These are phyloP conservation scores for Butyriboletus loyo DNA, from an alignment of 768 basidiomycete species.

Conservation along the genomic window DNA sequence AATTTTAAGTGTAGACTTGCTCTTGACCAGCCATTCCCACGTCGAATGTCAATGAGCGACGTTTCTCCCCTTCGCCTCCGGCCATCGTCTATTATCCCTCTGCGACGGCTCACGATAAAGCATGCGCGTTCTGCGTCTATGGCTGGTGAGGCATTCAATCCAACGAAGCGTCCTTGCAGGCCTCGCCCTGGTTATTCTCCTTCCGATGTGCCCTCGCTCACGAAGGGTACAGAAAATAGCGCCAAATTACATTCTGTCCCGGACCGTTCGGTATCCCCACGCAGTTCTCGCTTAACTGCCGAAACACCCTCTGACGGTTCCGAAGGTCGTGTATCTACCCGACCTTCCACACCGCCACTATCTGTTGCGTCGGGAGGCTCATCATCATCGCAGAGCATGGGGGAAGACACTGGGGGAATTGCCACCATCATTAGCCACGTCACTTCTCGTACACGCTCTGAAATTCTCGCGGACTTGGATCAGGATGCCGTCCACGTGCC, in stretches of 20 bases:
- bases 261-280: conserved; percentile 16
- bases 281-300: conserved; percentile 22
- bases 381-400: conserved; percentile 21
- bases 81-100: conserved; percentile 27
- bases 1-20: conserved; percentile 30
- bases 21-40: conserved; percentile 30
- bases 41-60: conserved; percentile 36
- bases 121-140: conserved; percentile 26
- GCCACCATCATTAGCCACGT: conserved; percentile 38
- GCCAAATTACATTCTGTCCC: conserved; percentile 16
- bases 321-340: conserved; percentile 25
- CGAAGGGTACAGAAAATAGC: conserved; percentile 18
- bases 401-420: conserved; percentile 25
- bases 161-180: conserved; percentile 29
- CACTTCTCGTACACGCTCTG: conserved; percentile 33
- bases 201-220: conserved; percentile 13
- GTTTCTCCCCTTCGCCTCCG: conserved; percentile 35
- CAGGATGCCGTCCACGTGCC: conserved; percentile 39
- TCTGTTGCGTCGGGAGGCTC: conserved; percentile 26
- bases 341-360: conserved; percentile 29
- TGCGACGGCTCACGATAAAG: conserved; percentile 25
- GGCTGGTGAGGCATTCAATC: conserved; percentile 27
- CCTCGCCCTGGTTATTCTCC: conserved; percentile 16
- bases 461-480: conserved; percentile 36
- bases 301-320: conserved; percentile 18